Base-by-base conservation (phyloP, 2,329 filamentous ascomycete species). In the Sporothrix pseudoabietina region DNA sequence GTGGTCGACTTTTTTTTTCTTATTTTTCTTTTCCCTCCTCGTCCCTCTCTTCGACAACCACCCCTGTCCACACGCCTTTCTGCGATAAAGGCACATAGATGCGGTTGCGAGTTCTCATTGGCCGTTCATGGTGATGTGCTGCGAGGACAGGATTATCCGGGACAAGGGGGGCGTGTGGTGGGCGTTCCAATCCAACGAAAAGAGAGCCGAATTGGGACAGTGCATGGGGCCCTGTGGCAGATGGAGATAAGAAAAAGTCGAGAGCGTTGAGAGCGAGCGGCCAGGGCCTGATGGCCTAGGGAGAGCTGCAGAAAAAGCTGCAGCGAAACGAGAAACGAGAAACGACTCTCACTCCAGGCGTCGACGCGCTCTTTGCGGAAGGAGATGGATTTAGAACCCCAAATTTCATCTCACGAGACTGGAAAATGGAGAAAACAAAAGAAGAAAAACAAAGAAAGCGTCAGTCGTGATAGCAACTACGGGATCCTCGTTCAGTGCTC, bases 61-160 rank as follows among this genome's bases (percentile, higher is more conserved):
- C 55, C 63, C 52, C 71, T 63, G 71, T 57, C 12, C 35, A 57
- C n/a, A 71, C 57, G 68, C 49, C 52, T 68, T 69, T 69, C 52
- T 26, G n/a, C 47, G 72, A 73, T 73, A 73, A 73, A 71, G 68
- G 72, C 72, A 71, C 72, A 68, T 61, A 66, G 72, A 71, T 73
- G 72, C 68, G 57, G 57, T 71, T 49, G 35, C 32, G 66, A 8
- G 4, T 7, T 26, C 22, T 55, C n/a, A 73, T 73, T 73, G 72
- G 66, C 26, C 61, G 35, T 22, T 14, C 12, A 16, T 47, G 12
- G n/a, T 66, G 61, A 66, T 47, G 35, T 47, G 32, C 59, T 47
- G 57, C 26, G 44, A 55, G 47, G 32, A 44, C 57, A 65, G 47
- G 30, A 55, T 71, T 52, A 63, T 52, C 69, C 41, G 69, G 69